Base-by-base conservation (phyloP, 225 moss, liverwort and hornwort genomes). In the Marchantia polymorpha region DNA sequence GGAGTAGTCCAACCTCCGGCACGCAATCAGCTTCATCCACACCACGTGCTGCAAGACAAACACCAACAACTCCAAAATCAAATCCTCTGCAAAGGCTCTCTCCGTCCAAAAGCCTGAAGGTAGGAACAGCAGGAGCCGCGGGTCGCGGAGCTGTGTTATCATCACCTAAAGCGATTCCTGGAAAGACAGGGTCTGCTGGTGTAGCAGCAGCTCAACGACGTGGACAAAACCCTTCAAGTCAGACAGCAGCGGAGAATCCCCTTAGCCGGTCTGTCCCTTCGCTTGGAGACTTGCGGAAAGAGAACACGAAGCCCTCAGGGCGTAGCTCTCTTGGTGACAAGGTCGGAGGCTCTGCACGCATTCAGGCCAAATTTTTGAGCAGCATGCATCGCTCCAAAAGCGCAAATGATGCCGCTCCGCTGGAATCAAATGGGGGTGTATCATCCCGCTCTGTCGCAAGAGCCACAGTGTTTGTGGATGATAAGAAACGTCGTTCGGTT, bases 241-340 rank as follows among this genome's bases (percentile, higher is more conserved):
- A 78, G 69, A 85, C 70, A 53, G 89, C 88, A 74, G 65, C 85
- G 53, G 96, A 97, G 73, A 94, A 97, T 82, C 92, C 94, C 26
- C 64, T 97, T 50, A 91, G 90, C 67, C 87, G 92, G 77, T 97
- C 96, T 4, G 96, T 94, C 54, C 96, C 96, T 58, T 91, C 91
- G 22, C 88, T 94, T 65, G 93, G 87, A 65, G 94, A 97, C 63
- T 86, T 97, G 22, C 81, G 97, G 79, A 97, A 97, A 77, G 97
- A 97, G 88, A 97, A 97, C 22, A 93, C 93, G 10, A 94, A 93
- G 63, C 94, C 92, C 79, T 84, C 92, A 0, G 89, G 87, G 1
- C 89, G 94, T 64, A 92, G 92, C 61, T 85, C 88, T 15, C 79
- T 90, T 25, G 88, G 86, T 64, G 93, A 92, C 31, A 89, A 91